These are phyloP conservation scores for Xylaria telfairii DNA, from an alignment of 495 filamentous ascomycete species.

Conservation along the genomic window DNA sequence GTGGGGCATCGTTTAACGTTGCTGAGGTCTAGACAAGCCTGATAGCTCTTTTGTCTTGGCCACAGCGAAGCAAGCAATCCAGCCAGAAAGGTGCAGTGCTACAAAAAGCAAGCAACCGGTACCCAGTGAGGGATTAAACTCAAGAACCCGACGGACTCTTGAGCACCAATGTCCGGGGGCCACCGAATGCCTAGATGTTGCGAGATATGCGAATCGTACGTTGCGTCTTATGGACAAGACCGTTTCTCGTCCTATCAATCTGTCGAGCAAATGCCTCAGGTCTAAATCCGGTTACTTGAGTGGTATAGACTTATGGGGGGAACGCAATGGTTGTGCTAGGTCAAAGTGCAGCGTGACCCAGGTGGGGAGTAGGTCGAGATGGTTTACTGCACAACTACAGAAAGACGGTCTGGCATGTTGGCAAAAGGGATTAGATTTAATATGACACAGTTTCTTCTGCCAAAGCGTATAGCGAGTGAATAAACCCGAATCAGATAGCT, in stretches of 20 bases:
- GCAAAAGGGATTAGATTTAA: background rate
- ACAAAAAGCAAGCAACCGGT: background rate
- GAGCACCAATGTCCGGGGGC: slow-evolving; percentile 3
- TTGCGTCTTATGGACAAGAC: background rate
- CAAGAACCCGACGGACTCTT: background rate
- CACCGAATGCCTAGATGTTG: background rate
- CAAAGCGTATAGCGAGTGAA: background rate
- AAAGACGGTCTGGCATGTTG: background rate
- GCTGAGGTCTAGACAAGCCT: slow-evolving; percentile 6
- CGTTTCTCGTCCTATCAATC: background rate
- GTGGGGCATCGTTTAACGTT: slow-evolving; percentile 11
- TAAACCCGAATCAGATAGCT: slow-evolving; percentile 4
- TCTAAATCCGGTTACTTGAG: background rate
- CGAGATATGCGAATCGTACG: slow-evolving; percentile 8
- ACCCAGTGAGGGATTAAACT: slow-evolving; percentile 5
- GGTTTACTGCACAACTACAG: background rate
- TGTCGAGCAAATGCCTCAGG: slow-evolving; percentile 11
- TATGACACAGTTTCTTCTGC: background rate
- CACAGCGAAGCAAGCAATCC: background rate
- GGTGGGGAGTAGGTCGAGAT: background rate
- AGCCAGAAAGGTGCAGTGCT: background rate
- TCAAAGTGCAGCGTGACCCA: background rate
- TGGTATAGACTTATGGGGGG: slow-evolving; percentile 6
- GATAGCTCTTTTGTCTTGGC: slow-evolving; percentile 14
- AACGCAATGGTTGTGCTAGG: background rate